phyloP scores from a whole-genome alignment of 164 flowering plant species.

The Nelumbo lutea region DNA sequence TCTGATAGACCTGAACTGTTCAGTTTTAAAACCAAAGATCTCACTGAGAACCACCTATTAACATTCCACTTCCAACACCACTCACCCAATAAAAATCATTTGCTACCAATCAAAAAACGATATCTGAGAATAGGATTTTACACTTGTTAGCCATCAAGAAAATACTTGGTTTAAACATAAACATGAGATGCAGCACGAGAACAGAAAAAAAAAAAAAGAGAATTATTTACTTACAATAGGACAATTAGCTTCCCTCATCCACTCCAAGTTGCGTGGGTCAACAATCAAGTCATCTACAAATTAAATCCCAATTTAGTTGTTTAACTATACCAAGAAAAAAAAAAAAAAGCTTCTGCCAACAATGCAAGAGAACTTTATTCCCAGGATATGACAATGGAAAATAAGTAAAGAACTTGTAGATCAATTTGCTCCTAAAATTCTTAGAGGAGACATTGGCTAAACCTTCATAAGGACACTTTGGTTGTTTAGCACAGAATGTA shows the following conservation, averaged over 20 bases:
- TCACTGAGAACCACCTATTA: no score
- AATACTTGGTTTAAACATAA: not conserved
- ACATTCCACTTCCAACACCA: no score
- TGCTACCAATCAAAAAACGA: not conserved
- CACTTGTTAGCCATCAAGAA: not conserved
- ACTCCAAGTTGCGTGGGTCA: conserved; percentile 96
- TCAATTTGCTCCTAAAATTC: no score
- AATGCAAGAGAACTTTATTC: not conserved
- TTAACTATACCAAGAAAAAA: conserved; percentile 5
- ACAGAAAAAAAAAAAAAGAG: conserved; percentile 1
- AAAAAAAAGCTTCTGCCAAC: not conserved
- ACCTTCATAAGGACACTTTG: not conserved
- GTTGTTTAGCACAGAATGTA: not conserved
- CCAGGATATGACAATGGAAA: not conserved
- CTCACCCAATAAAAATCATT: no score
- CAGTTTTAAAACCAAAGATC: no score
- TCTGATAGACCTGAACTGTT: no score
- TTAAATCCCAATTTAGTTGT: conserved; percentile 8
- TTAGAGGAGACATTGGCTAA: no score
- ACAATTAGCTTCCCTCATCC: conserved; percentile 95
- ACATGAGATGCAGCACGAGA: conserved; percentile 5
- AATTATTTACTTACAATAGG: conserved; percentile 69
- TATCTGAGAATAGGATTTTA: not conserved
- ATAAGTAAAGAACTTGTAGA: no score
- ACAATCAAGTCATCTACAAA: conserved; percentile 86